Evolutionary conservation across 345 rosid genomes (phyloP), one percentile per base, ranked within the genome.

Genomic region (Cardamine chenopodiifolia): DNA sequence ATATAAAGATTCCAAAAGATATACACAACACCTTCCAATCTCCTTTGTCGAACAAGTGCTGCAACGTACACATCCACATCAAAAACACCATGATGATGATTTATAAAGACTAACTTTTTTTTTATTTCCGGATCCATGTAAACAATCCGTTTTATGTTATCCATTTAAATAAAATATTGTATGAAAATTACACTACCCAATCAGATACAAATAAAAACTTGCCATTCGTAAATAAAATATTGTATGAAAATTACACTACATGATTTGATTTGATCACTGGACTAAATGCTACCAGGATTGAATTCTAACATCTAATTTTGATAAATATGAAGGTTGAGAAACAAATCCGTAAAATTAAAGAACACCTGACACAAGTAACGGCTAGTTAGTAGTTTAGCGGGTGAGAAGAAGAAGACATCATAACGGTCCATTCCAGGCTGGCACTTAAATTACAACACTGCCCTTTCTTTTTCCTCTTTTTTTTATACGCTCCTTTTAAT

Each of bases 371-470:
- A 71, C 35, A 61, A 40, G 72, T 58, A 77, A 77, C 80, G 76
- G 80, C 80, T 77, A 77, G 39, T 71, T 48, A 48, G 23, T 40
- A 57, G 68, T 64, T 70, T 62, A 58, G 65, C 71, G 52, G 79
- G 74, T 68, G 49, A 2, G 69, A 68, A 68, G 69, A 47, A 70
- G 47, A 77, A 35, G 76, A 57, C 76, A 15, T 42, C 61, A 56
- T 50, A 77, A 77, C 80, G 80, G 80, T 71, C 68, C 39, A 49
- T 71, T 57, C 76, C 80, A 71, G 72, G 1, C 80, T 77, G 80
- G 55, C 74, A 22, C 0, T 4, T 1, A 22, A 70, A 8, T 68
- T 45, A 76, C 75, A 1, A 50, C 28, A 50, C 0, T 75, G 39
- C 63, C 53, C 79, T 0, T 8, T 29, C 29, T 40, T 0, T 12